Conservation (phyloP, 129 eudicot genomes). For the Sambucus nigra region DNA sequence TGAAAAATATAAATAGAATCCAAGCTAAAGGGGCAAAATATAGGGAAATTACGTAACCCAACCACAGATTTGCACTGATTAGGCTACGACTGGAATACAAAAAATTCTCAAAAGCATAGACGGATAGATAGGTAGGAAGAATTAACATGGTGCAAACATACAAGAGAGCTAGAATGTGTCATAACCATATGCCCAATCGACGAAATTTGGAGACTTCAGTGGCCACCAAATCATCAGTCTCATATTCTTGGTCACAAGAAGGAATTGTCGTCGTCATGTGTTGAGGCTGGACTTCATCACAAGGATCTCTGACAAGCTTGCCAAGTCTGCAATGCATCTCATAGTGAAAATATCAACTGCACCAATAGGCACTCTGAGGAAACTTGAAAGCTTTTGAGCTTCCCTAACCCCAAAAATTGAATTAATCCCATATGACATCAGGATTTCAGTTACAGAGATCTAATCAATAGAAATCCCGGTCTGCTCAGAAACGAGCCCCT, state of each 20-base stretch:
- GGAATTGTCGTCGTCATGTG: conserved; percentile 12
- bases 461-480: conserved; percentile 48
- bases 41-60: conserved; percentile 30
- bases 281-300: conserved; percentile 51
- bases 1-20: conserved; percentile 58
- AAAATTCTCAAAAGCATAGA: conserved; percentile 34
- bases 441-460: conserved; percentile 55
- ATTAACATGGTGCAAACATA: conserved; percentile 50
- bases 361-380: conserved; percentile 70
- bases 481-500: conserved; percentile 53
- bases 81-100: conserved; percentile 13
- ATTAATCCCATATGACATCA: conserved; percentile 66
- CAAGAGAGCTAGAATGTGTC: conserved; percentile 46
- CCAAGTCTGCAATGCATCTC: conserved; percentile 66
- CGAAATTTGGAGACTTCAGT: conserved; percentile 40
- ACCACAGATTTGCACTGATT: conserved; percentile 15
- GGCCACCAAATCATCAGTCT: conserved; percentile 28
- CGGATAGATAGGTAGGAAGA: conserved; percentile 50
- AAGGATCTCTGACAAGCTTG: conserved; percentile 55
- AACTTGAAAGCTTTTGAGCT: conserved; percentile 81
- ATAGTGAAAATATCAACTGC: conserved; percentile 83
- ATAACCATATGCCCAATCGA: conserved; percentile 36
- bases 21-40: conserved; percentile 65
- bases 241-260: conserved; percentile 22
- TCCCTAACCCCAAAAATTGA: conserved; percentile 86